Conservation (phyloP, 106 monocot species). For the Acanthochlamys bracteata region DNA sequence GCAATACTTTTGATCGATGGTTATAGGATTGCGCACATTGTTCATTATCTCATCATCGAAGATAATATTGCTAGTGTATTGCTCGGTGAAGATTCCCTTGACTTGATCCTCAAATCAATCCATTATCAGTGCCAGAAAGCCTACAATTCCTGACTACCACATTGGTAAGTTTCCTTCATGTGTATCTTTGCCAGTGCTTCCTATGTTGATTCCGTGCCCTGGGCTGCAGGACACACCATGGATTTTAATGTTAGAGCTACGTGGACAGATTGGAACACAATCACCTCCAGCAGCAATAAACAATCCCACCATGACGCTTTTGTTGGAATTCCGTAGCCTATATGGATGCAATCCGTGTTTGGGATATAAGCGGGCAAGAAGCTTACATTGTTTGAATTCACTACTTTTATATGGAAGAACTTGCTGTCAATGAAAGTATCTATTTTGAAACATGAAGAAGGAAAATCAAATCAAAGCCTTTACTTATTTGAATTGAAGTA, state of each 20-base stretch:
- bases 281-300: conserved; percentile 64
- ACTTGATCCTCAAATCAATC: conserved; percentile 13
- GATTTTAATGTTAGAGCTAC: conserved; percentile 21
- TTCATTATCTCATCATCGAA: neutral
- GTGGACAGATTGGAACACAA: conserved; percentile 62
- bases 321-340: conserved; percentile 25
- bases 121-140: conserved; percentile 4
- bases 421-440: conserved; percentile 49
- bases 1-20: neutral
- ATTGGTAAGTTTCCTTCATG: neutral
- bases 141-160: conserved; percentile 9
- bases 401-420: conserved; percentile 44
- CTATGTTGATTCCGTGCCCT: conserved; percentile 32
- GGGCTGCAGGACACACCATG: conserved; percentile 45
- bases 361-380: conserved; percentile 40
- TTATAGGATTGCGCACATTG: conserved; percentile 1
- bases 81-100: neutral
- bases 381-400: conserved; percentile 22
- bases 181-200: neutral
- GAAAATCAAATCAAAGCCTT: no score
- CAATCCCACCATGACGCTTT: conserved; percentile 22
- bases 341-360: conserved; percentile 77
- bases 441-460: neutral
- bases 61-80: neutral
- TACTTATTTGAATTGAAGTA: no score